Conservation (phyloP, 768 basidiomycete genomes). For the Lactarius quietus region DNA sequence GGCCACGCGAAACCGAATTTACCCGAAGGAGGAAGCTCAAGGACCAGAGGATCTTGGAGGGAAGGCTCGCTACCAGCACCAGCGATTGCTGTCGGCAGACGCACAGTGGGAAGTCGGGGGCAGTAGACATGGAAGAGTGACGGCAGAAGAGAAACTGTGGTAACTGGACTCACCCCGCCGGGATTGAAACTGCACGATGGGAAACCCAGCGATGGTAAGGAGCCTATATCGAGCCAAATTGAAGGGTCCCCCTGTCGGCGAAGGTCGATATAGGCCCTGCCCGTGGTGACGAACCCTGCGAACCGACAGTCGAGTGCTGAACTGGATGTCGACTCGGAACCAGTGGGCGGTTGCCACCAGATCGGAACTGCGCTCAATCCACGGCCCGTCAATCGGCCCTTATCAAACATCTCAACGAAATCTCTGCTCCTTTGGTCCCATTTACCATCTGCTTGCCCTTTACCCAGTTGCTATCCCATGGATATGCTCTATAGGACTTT, state of each 20-base stretch:
- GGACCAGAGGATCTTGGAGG: conserved; percentile 43
- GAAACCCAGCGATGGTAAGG: conserved; percentile 12
- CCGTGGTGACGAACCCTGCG: neutral
- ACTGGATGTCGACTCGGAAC: neutral
- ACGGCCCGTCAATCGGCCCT: neutral
- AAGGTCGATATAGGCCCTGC: conserved; percentile 19
- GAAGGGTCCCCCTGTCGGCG: conserved; percentile 8
- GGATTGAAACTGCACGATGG: conserved; percentile 14
- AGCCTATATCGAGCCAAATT: conserved; percentile 16
- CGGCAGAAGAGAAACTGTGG: conserved; percentile 7
- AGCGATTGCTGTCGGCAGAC: conserved; percentile 42
- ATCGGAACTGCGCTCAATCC: conserved; percentile 5
- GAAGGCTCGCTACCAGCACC: conserved; percentile 41
- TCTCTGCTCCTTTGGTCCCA: neutral
- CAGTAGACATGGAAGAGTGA: conserved; percentile 31
- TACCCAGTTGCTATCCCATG: neutral
- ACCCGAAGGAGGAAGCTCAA: conserved; percentile 46
- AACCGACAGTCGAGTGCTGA: neutral
- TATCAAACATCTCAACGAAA: neutral
- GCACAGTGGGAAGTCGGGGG: conserved; percentile 44
- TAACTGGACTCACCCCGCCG: conserved; percentile 7
- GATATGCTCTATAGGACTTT: neutral
- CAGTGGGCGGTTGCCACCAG: conserved; percentile 12
- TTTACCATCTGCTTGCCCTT: neutral
- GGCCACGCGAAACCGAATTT: conserved; percentile 63